Base-by-base conservation (phyloP, 2,329 filamentous ascomycete species). In the Xylaria sp. region DNA sequence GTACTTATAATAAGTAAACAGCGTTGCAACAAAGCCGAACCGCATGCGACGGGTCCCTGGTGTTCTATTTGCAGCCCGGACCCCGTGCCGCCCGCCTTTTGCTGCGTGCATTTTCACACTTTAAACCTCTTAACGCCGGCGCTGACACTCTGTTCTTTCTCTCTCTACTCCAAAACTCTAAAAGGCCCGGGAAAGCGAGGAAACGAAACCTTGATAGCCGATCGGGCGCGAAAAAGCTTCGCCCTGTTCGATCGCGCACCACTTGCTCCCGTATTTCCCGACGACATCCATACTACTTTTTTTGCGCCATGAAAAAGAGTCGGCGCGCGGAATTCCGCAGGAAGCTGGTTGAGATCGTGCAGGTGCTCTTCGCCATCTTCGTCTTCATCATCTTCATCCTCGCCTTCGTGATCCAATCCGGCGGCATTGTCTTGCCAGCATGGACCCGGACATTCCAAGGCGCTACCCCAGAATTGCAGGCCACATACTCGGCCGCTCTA, bases 361-460 rank as follows among this genome's bases (percentile, higher is more conserved):
- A 68, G 57, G 56, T 59, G 2, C 43, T 63, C 27, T 68, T 68
- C 27, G 64, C 64, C 2, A 17, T 59, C 21, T 27, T 64, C 51
- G 37, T 68, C 19, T 48, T 68, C 43, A 27, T 63, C 47, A 33
- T 66, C 23, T 68, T 68, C 53, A 13, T 66, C 10, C 59, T 68
- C 7, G 61, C 64, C 38, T 66, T 66, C 5, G 58, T 63, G 31
- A 66, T 68, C 38, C 62, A 66, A 43, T 53, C 59, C 27, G 53
- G 33, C 6, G 59, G 19, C 11, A 67, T 65, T 23, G 13, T 23
- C 1, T 17, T 68, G 17, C 66, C 66, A 10, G 29, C 52, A 23
- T 68, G 66, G 66, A 59, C 61, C 21, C 57, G 52, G 33, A 68
- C 66, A 17, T 67, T 66, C 29, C 65, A 67, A 54, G 63, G 63